Conservation (phyloP, 1,284 basidiomycete genomes). For the Salmacisia buchloeana region DNA sequence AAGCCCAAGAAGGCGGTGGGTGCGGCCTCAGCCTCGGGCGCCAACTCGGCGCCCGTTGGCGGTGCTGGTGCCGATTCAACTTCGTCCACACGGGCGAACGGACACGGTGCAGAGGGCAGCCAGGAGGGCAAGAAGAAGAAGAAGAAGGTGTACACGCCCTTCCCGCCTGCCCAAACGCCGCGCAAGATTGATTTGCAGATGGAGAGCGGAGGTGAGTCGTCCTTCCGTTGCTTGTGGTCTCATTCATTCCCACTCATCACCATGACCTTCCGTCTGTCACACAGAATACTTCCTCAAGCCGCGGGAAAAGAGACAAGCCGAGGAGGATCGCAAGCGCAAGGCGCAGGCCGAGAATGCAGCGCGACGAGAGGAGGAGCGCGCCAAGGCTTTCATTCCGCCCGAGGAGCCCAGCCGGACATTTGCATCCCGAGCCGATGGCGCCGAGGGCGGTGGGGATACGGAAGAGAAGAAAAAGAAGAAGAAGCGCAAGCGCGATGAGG, state of each 20-base stretch:
- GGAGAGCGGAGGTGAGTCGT: conserved; percentile 63
- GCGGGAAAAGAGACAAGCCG: conserved; percentile 58
- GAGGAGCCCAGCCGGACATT: conserved; percentile 16
- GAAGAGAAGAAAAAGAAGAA: conserved; percentile 23
- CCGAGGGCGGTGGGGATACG: conserved; percentile 28
- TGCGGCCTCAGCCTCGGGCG: conserved; percentile 17
- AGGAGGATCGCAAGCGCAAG: conserved; percentile 58
- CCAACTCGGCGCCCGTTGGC: conserved; percentile 9
- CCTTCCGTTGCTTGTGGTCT: background rate
- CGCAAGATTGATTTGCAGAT: conserved; percentile 93
- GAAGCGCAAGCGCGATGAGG: conserved; percentile 8
- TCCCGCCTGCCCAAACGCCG: conserved; percentile 88
- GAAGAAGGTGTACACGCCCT: conserved; percentile 98
- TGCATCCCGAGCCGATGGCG: conserved; percentile 23
- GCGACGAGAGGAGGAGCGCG: conserved; percentile 21
- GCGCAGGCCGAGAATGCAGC: conserved; percentile 63
- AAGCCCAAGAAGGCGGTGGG: conserved; percentile 62
- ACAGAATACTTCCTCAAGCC: conserved; percentile 91
- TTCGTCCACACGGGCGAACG: background rate
- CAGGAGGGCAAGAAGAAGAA: conserved; percentile 52
- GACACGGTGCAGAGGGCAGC: background rate
- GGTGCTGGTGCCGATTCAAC: conserved; percentile 8
- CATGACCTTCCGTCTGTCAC: too few relatives aligned
- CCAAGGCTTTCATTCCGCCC: conserved; percentile 46
- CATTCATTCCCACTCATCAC: background rate